These are phyloP conservation scores for Blastobotrys proliferans DNA, from an alignment of 1,139 yeast species.

Conservation along the genomic window DNA sequence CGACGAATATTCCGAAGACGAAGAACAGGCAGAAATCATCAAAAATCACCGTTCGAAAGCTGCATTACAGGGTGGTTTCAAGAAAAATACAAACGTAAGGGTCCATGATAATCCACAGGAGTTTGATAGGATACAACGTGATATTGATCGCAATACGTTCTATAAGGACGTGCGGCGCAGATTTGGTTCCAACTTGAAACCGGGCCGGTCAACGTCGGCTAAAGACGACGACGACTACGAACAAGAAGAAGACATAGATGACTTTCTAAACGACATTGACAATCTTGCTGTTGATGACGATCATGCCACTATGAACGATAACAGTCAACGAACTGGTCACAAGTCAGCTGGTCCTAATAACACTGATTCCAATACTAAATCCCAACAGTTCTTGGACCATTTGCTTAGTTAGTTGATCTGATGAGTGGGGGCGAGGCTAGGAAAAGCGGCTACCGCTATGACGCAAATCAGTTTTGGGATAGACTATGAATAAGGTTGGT, in stretches of 20 bases:
- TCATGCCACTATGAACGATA: too few relatives aligned
- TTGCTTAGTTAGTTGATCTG: too few relatives aligned
- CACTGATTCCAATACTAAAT: not conserved
- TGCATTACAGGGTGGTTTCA: not conserved
- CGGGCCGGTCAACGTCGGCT: not conserved
- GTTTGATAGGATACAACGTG: constrained; percentile 21
- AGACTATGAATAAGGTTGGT: not conserved
- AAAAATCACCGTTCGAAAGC: constrained; percentile 1
- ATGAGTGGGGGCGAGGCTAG: too few relatives aligned
- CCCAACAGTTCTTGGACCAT: constrained; percentile 6
- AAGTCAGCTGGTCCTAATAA: not conserved
- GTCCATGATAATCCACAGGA: constrained; percentile 18
- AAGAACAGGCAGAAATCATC: constrained; percentile 5
- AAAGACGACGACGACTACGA: not conserved
- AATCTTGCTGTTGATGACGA: constrained; percentile 8
- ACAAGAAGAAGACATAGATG: constrained; percentile 31
- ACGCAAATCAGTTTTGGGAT: too few relatives aligned
- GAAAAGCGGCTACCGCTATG: too few relatives aligned
- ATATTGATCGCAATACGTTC: constrained; percentile 23
- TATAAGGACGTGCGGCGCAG: constrained; percentile 23
- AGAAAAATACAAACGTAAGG: constrained; percentile 7
- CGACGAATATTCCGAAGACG: constrained; percentile 10
- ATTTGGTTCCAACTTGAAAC: constrained; percentile 19
- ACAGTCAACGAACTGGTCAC: not conserved
- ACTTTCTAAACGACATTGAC: constrained; percentile 27